phyloP scores from a whole-genome alignment of 2,329 filamentous ascomycete genomes.

The Ascosphaera pollenicola region DNA sequence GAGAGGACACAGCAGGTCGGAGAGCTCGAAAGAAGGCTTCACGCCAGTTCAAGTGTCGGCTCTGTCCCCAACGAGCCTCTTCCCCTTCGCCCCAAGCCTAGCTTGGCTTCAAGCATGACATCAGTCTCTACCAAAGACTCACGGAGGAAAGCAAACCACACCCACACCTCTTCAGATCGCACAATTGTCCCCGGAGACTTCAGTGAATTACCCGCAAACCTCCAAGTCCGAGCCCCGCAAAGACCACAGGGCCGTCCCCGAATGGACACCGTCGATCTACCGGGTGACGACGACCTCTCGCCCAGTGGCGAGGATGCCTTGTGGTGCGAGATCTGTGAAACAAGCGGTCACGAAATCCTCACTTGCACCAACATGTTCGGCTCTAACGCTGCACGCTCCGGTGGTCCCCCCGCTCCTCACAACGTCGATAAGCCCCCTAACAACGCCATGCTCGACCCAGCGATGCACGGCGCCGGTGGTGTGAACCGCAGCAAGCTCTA shows the following conservation, averaged over 20 bases:
- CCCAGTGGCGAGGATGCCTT: conserved; percentile 49
- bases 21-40: conserved; percentile 61
- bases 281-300: background rate
- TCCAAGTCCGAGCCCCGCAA: conserved; percentile 4
- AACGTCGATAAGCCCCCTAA: conserved; percentile 4
- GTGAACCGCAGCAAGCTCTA: background rate
- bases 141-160: conserved; percentile 11
- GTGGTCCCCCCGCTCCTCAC: conserved; percentile 5
- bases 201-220: conserved; percentile 13
- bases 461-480: background rate
- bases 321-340: conserved; percentile 94
- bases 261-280: background rate
- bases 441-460: background rate
- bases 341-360: conserved; percentile 74
- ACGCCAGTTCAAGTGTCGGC: conserved; percentile 2
- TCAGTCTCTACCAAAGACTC: background rate
- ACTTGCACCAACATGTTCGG: conserved; percentile 84
- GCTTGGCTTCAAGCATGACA: conserved; percentile 2
- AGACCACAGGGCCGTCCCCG: background rate
- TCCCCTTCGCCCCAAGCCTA: conserved; percentile 11
- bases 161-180: conserved; percentile 20
- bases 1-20: conserved; percentile 54
- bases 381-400: conserved; percentile 7
- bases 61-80: conserved; percentile 7
- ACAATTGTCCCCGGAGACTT: conserved; percentile 21